Base-by-base conservation (phyloP, 176 grass and related monocot genomes). In the Poa pratensis region DNA sequence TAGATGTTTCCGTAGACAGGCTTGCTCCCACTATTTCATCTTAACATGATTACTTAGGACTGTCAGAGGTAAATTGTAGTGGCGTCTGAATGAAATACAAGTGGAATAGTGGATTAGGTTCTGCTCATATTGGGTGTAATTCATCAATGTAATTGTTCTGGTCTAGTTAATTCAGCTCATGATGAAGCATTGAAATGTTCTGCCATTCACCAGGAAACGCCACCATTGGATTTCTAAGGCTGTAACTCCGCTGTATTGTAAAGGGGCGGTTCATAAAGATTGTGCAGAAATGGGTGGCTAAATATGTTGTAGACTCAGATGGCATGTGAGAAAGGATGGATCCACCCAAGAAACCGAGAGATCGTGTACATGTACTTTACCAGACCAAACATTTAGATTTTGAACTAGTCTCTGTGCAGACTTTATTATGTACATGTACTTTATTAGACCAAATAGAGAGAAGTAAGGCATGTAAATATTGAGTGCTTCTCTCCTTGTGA, bases 151-250 rank as follows among this genome's bases (percentile, higher is more conserved):
- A 79, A 87, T 17, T 67, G 71, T 53, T 85, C 49, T 12, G 17
- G 19, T 58, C 52, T 20, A 58, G 19, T 30, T 75, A n/a, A 46
- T 49, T 46, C 67, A 40, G 45, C 20, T 59, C 46, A 26, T n/a
- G 69, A 69, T 35, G 35, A 40, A 75, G 49, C 55, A 46, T 9
- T 89, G 69, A 89, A 18, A 37, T 16, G n/a, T 64, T 46, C 35
- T 66, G 73, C 2, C 46, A 55, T 83, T 46, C 64, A 73, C 26
- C 80, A 90, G 88, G 88, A 87, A 34, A 87, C 84, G 7, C 88
- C 88, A 30, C 88, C 88, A 18, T 22, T 90, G 80, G 68, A 87
- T 10, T 28, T 90, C 9, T 87, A 80, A 89, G 19, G 48, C 5
- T 22, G 15, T 7, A 66, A 20, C 7, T 70, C 30, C 54, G 22